Percentiles rank a stretch among this genome's conserved stretches.
Evolutionary conservation across 805 yeast genomes (phyloP).

Genomic region (Suhomyces vadensis): DNA sequence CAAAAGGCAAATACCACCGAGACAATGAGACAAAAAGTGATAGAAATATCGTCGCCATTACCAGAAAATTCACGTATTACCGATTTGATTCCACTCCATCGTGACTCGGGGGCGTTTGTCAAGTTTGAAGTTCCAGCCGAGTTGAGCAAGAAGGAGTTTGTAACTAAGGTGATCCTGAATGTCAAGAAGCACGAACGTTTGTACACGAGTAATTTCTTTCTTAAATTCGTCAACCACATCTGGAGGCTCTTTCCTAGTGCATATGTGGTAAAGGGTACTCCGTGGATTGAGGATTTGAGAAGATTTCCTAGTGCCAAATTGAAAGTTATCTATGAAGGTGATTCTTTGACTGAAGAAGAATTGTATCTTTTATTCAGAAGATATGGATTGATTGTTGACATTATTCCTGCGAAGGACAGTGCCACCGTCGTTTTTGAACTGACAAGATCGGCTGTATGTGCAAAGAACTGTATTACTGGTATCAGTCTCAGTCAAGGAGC

Average conservation of each 20-base stretch:
- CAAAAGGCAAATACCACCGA: slow-evolving; percentile 15
- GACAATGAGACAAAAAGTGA: slow-evolving; percentile 21
- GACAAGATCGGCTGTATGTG: slow-evolving; percentile 72
- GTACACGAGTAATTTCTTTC: slow-evolving; percentile 11
- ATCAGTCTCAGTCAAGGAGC: slow-evolving; percentile 57
- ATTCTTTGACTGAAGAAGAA: slow-evolving; percentile 74
- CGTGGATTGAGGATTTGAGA: slow-evolving; percentile 94
- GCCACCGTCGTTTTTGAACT: slow-evolving; percentile 52
- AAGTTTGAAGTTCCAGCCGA: slow-evolving; percentile 63
- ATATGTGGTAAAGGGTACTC: slow-evolving; percentile 82
- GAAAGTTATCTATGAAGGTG: slow-evolving; percentile 74
- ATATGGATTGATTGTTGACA: slow-evolving; percentile 82
- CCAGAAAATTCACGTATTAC: slow-evolving; percentile 44
- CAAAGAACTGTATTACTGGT: slow-evolving; percentile 90
- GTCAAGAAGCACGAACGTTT: slow-evolving; percentile 26
- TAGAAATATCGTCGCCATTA: slow-evolving; percentile 24
- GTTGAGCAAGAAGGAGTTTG: slow-evolving; percentile 51
- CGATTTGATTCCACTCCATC: slow-evolving; percentile 64
- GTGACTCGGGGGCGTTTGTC: slow-evolving; percentile 96
- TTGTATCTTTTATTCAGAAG: slow-evolving; percentile 79
- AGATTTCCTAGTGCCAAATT: slow-evolving; percentile 68
- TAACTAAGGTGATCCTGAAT: slow-evolving; percentile 51
- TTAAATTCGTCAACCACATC: slow-evolving; percentile 11
- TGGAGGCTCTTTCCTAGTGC: slow-evolving; percentile 46
- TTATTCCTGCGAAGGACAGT: slow-evolving; percentile 52